Percentiles rank a stretch among this genome's conserved stretches.
Evolutionary conservation across 495 filamentous ascomycete species (phyloP).

Genomic region (Aspergillus bridgeri): DNA sequence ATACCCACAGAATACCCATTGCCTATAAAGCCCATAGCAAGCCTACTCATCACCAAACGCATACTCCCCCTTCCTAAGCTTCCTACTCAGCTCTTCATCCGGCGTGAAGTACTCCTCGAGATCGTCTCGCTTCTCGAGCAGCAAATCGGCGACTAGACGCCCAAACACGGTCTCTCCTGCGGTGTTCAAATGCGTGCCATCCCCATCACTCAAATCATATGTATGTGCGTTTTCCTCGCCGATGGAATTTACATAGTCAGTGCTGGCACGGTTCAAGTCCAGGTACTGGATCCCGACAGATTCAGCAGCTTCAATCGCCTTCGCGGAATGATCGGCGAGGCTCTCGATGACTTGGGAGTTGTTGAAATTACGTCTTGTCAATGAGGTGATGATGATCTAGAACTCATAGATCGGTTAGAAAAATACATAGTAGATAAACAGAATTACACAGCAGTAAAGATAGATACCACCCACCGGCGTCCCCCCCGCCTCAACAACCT

Average conservation of each 20-base stretch:
- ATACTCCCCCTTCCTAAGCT: constrained; percentile 11
- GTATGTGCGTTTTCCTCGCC: constrained; percentile 10
- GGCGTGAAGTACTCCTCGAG: constrained; percentile 5
- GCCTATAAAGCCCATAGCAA: not conserved
- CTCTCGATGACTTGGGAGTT: not conserved
- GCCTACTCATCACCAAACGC: constrained; percentile 10
- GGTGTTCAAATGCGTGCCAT: constrained; percentile 6
- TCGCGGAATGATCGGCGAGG: constrained; percentile 5
- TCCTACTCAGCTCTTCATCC: constrained; percentile 11
- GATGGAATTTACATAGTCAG: constrained; percentile 12
- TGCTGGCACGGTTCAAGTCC: constrained; percentile 11
- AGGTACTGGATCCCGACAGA: constrained; percentile 8
- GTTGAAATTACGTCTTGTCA: constrained; percentile 9
- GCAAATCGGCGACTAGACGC: constrained; percentile 8
- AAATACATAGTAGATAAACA: not conserved
- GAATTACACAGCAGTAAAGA: not conserved
- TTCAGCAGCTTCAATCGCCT: constrained; percentile 12
- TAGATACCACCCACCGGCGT: constrained; percentile 24
- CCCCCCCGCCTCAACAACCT: constrained; percentile 36
- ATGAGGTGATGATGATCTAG: constrained; percentile 12
- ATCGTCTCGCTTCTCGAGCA: constrained; percentile 7
- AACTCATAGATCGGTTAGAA: not conserved
- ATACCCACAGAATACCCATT: not conserved
- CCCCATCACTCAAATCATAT: constrained; percentile 9
- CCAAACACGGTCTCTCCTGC: constrained; percentile 10